phyloP scores from a whole-genome alignment of 2,329 filamentous ascomycete genomes.

The Hypoxylon sp. region DNA sequence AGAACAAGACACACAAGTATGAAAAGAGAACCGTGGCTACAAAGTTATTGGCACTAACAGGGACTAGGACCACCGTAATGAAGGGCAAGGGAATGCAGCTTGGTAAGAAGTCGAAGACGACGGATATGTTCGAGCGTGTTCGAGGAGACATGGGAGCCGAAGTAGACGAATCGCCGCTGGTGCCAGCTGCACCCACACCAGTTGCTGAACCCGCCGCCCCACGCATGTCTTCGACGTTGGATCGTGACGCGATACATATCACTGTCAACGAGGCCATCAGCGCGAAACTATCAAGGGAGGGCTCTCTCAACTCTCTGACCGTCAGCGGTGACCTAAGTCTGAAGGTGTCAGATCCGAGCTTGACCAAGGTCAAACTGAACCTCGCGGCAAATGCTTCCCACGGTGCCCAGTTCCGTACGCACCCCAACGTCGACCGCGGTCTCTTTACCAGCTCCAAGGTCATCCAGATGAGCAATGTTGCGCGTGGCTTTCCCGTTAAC shows the following conservation, averaged over 20 bases:
- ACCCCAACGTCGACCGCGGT: conserved; percentile 93
- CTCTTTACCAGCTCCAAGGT: conserved; percentile 82
- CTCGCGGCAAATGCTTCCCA: conserved; percentile 79
- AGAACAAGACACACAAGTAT: conserved; percentile 90
- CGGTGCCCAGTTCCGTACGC: conserved; percentile 90
- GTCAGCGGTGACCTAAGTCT: conserved; percentile 93
- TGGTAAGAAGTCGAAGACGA: conserved; percentile 98
- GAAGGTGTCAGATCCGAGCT: conserved; percentile 83
- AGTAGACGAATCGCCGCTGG: conserved; percentile 78
- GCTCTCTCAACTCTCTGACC: conserved; percentile 82
- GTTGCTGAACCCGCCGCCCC: conserved; percentile 62
- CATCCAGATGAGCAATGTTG: conserved; percentile 89
- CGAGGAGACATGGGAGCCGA: conserved; percentile 90
- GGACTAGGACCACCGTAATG: conserved; percentile 65
- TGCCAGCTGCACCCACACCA: conserved; percentile 60
- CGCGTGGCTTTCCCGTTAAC: conserved; percentile 92
- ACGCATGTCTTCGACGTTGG: conserved; percentile 71
- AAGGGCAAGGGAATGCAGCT: conserved; percentile 99
- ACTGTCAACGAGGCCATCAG: conserved; percentile 90
- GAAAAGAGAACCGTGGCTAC: conserved; percentile 41
- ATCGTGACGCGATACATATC: conserved; percentile 86
- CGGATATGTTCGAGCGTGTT: conserved; percentile 96
- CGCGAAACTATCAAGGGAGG: conserved; percentile 87
- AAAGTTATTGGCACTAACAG: conserved; percentile 37
- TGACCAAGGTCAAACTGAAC: conserved; percentile 91